Conservation (phyloP, 352 stramenopile species). For the Pythium sp. region DNA sequence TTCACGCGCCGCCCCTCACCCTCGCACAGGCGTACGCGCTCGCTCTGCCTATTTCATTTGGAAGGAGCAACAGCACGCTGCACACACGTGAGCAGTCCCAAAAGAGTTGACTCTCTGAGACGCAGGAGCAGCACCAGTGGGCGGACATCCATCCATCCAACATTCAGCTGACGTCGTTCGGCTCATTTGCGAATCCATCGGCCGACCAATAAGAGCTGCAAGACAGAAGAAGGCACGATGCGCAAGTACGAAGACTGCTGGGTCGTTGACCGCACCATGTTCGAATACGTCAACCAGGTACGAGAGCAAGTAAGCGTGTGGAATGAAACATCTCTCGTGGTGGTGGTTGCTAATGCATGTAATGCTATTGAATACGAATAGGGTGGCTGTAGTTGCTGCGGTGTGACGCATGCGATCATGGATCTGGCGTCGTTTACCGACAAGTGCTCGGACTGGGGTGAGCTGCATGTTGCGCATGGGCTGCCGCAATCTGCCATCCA, state of each 20-base stretch:
- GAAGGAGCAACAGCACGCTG: neutral
- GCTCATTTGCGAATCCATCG: conserved; percentile 1
- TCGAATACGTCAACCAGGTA: conserved; percentile 91
- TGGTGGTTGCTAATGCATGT: neutral
- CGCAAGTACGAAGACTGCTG: conserved; percentile 76
- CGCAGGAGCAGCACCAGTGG: neutral
- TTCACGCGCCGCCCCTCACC: too few species aligned
- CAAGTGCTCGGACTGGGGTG: conserved; percentile 89
- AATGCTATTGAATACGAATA: conserved; percentile 20
- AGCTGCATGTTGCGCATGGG: neutral
- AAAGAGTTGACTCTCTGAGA: neutral
- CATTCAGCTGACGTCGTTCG: too few species aligned
- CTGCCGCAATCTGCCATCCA: neutral
- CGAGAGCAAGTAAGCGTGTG: too few species aligned
- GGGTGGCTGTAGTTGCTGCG: conserved; percentile 90
- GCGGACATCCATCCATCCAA: neutral
- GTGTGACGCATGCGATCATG: conserved; percentile 87
- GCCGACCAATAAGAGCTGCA: neutral
- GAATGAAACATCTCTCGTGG: too few species aligned
- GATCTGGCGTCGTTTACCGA: conserved; percentile 79
- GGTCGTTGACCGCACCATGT: conserved; percentile 94
- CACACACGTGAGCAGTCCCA: neutral
- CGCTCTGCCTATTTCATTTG: neutral
- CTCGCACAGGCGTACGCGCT: too few species aligned
- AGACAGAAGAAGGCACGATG: conserved; percentile 26